A percentile compares a stretch with the other conserved stretches of the same genome.
These are phyloP conservation scores for Fraxinus greggii DNA, from an alignment of 305 asterid genomes.

Conservation along the genomic window DNA sequence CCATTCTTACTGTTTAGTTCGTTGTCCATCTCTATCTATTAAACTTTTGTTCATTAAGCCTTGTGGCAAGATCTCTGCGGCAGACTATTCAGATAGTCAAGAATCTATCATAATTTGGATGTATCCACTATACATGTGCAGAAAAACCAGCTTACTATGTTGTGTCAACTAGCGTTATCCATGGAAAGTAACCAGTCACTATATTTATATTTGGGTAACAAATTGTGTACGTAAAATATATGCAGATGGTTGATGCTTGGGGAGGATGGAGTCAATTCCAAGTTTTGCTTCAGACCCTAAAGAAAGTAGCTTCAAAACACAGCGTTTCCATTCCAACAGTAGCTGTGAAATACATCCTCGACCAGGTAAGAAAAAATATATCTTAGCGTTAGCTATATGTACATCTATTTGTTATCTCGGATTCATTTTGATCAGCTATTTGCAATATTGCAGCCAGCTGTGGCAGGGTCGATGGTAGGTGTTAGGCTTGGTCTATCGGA, in stretches of 20 bases:
- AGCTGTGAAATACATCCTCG: slow-evolving; percentile 72
- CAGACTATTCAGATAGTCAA: background rate
- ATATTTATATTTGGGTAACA: background rate
- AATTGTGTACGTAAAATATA: slow-evolving; percentile 3
- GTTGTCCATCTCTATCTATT: background rate
- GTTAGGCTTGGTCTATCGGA: slow-evolving; percentile 87
- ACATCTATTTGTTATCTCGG: background rate
- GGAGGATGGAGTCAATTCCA: slow-evolving; percentile 98
- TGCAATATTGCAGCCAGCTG: slow-evolving; percentile 61
- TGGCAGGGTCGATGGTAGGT: slow-evolving; percentile 96
- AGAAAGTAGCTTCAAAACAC: slow-evolving; percentile 66
- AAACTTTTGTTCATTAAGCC: background rate
- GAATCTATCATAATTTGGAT: background rate
- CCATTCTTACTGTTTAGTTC: background rate
- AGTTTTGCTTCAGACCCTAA: slow-evolving; percentile 63
- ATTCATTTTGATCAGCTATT: background rate
- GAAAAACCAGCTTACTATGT: background rate
- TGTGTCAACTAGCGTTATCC: background rate
- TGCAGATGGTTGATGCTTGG: slow-evolving; percentile 98
- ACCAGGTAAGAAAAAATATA: slow-evolving; percentile 49
- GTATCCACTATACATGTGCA: background rate
- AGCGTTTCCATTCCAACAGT: slow-evolving; percentile 82
- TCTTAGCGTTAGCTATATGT: background rate
- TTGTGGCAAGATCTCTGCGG: background rate
- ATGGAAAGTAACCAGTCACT: background rate